Evolutionary conservation across 495 filamentous ascomycete species (phyloP), one percentile per base, ranked within the genome.

Genomic region (Penicillium alfredii): DNA sequence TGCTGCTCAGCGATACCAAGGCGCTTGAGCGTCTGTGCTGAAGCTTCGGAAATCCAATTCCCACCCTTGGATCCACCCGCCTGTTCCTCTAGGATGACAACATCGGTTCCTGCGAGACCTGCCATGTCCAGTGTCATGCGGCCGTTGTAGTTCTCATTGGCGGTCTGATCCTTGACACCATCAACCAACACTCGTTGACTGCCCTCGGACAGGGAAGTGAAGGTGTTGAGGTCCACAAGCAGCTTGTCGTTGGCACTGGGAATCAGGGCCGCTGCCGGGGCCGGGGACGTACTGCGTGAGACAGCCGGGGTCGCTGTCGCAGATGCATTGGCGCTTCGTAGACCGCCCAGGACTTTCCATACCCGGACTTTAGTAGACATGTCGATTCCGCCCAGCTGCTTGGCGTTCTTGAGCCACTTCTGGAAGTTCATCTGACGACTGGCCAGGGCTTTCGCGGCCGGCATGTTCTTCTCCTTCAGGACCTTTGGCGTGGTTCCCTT

Each of bases 31-130:
- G 55, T 51, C 39, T 64, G 46, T 35, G 63, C 68, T 3, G 65
- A 61, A 3, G 62, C 51, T 22, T 78, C 80, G 5, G 82, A 86
- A 6, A 80, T 69, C 70, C 74, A 88, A 25, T 73, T 68, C 15
- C 78, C 76, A 31, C 72, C 70, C 13, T 60, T 71, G 11, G 66
- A 55, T 8, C 64, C 70, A 10, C 66, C 59, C n/a, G 82, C 61
- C 41, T 74, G 66, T 51, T 94, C 88, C 56, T 95, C 88, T 1
- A 96, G 60, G 14, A 94, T 72, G 26, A 94, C 64, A 8, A 79
- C 73, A 39, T 83, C 73, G 38, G 81, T 80, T 13, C 76, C 72
- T 18, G 71, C 71, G 4, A 94, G 68, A 4, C 83, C 86, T 18
- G 73, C 73, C 12, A 76, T 52, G 13, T 70, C 63, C 30, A 94